These are phyloP conservation scores for Colletotrichum lini DNA, from an alignment of 2,329 filamentous ascomycete species.

Conservation along the genomic window DNA sequence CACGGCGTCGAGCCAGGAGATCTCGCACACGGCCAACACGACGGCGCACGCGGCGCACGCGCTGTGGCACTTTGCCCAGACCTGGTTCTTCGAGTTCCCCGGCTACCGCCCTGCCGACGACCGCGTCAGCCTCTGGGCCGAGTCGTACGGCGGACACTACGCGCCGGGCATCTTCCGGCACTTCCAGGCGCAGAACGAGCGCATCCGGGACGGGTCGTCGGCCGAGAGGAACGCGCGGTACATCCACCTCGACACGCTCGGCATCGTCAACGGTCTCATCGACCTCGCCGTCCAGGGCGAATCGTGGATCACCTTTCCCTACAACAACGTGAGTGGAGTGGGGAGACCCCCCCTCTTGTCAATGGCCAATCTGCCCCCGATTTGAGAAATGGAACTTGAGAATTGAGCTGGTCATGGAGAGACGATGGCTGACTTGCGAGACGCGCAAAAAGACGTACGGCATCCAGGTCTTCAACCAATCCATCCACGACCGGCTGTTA, in stretches of 20 bases:
- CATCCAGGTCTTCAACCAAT: slow-evolving; percentile 65
- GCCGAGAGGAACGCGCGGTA: slow-evolving; percentile 57
- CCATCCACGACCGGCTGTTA: slow-evolving; percentile 50
- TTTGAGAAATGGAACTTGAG: too few species aligned
- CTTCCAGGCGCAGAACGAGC: slow-evolving; percentile 74
- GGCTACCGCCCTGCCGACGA: slow-evolving; percentile 62
- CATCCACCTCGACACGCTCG: slow-evolving; percentile 74
- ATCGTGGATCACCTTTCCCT: slow-evolving; percentile 69
- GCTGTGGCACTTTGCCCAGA: slow-evolving; percentile 70
- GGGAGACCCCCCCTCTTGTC: accelerated
- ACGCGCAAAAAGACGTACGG: slow-evolving; percentile 65
- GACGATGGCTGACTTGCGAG: neutral
- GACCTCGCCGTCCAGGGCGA: slow-evolving; percentile 74
- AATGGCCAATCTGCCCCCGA: too few species aligned
- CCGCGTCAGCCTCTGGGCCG: slow-evolving; percentile 76
- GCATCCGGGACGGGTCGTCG: slow-evolving; percentile 65
- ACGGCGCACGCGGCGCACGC: slow-evolving; percentile 56
- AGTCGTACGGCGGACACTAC: slow-evolving; percentile 58
- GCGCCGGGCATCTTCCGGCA: slow-evolving; percentile 69
- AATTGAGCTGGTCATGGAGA: too few species aligned
- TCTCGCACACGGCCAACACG: slow-evolving; percentile 55
- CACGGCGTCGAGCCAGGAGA: slow-evolving; percentile 51
- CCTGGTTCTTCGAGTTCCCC: slow-evolving; percentile 73
- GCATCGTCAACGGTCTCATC: slow-evolving; percentile 80
- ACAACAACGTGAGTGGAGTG: slow-evolving; percentile 65